Base-by-base conservation (phyloP, 192 early-diverging fungal species). In the Entophlyctis helioformis region DNA sequence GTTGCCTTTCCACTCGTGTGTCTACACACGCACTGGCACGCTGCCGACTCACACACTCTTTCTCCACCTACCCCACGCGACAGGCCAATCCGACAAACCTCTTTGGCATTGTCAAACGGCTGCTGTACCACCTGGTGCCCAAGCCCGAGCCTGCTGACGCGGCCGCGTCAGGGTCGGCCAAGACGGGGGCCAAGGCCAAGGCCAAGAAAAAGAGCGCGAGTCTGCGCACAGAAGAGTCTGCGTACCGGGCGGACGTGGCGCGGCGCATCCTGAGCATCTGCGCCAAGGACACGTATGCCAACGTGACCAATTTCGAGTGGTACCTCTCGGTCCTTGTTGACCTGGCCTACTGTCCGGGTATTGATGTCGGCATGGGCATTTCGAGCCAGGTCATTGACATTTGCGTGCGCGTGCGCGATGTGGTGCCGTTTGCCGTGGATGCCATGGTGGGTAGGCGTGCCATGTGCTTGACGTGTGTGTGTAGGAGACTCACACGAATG, bases 271-370 rank as follows among this genome's bases (percentile, higher is more conserved):
- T 96, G 1, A 58, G 57, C 39, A 83, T 95, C 50, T 94, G 91
- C 58, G 78, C 81, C 8, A 76, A 78, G 37, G 78, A 90, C 59
- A 81, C 81, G 6, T 98, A 93, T 48, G 73, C 68, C 16, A 77
- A 89, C 51, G 70, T 95, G 25, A 66, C 76, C 15, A 84, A 92
- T 56, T 96, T 96, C 71, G 89, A 95, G 56, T 98, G 96, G 96
- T 95, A 95, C 51, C 71, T 96, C 27, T 68, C 76, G 1, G 74
- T 86, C 0, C 72, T 96, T 22, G 76, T 81, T 1, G 83, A 84
- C 37, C 67, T 96, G 8, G 83, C 82, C 0, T 76, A 84, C 31
- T 61, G 85, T 3, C 60, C 82, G 11, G 83, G 83, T 31, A 83
- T 89, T 1, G 80, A 77, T 48, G 85, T 86, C 4, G 89, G 84